Evolutionary conservation across 129 eudicot species (phyloP).

Genomic region (Glebionis coronaria): DNA sequence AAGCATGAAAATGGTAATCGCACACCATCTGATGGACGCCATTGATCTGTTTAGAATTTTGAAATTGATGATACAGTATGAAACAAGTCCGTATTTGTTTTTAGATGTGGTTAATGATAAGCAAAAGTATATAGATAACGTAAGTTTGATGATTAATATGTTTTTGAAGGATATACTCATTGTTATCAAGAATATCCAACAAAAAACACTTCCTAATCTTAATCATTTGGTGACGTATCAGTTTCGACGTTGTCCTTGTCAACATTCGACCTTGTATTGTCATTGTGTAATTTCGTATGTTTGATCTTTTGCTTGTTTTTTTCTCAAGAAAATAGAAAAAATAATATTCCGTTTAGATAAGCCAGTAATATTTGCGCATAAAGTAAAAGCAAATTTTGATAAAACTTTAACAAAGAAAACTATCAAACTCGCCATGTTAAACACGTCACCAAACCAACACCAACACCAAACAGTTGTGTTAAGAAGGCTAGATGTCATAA

Average conservation of each 20-base stretch:
- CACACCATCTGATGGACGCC: background rate
- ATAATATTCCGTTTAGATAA: background rate
- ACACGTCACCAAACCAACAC: too few relatives aligned
- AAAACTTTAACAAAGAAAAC: too few relatives aligned
- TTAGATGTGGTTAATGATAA: background rate
- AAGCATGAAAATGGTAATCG: constrained; percentile 16
- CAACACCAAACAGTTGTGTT: too few relatives aligned
- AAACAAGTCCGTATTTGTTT: constrained; percentile 13
- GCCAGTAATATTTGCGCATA: too few relatives aligned
- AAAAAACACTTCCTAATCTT: background rate
- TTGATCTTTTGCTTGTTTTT: constrained; percentile 10
- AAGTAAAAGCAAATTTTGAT: too few relatives aligned
- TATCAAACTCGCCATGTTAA: too few relatives aligned
- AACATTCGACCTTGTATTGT: background rate
- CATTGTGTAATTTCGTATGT: background rate
- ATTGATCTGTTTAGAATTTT: background rate
- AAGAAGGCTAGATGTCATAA: too few relatives aligned
- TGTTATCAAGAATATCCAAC: constrained; percentile 28
- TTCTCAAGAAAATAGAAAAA: background rate
- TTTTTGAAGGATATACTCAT: constrained; percentile 21
- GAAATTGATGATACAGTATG: constrained; percentile 19
- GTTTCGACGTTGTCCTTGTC: constrained; percentile 2
- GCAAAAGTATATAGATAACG: background rate
- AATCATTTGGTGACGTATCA: constrained; percentile 23
- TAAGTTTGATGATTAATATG: constrained; percentile 1